A percentile compares a stretch with the other conserved stretches of the same genome.
Evolutionary conservation across 306 rosid genomes (phyloP).

Genomic region (Acacia confusa): DNA sequence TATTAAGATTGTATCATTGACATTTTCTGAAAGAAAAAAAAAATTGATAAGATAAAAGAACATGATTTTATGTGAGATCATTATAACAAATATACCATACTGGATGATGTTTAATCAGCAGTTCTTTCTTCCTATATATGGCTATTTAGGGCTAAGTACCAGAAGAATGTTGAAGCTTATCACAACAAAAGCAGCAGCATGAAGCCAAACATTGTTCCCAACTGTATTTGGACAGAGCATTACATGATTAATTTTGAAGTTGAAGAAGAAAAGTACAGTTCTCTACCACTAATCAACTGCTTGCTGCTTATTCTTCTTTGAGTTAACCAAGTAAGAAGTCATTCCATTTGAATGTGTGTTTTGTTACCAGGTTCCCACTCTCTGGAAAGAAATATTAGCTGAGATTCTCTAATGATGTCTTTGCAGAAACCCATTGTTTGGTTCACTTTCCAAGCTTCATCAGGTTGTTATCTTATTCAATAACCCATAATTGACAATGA

Average conservation of each 20-base stretch:
- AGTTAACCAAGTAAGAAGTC: constrained; percentile 17
- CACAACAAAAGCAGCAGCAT: constrained; percentile 84
- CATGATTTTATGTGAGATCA: constrained; percentile 18
- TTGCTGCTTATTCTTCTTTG: constrained; percentile 27
- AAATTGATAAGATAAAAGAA: too few relatives aligned
- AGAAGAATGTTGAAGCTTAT: constrained; percentile 96
- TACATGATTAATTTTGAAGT: constrained; percentile 94
- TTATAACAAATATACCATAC: constrained; percentile 4
- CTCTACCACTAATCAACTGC: constrained; percentile 21
- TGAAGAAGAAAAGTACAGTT: constrained; percentile 91
- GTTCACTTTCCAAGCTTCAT: constrained; percentile 97
- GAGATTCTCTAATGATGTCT: constrained; percentile 70
- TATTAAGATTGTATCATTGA: too few relatives aligned
- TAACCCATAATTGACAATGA: constrained; percentile 24
- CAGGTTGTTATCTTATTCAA: constrained; percentile 57
- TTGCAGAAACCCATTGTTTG: constrained; percentile 87
- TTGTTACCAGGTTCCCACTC: constrained; percentile 76
- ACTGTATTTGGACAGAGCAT: constrained; percentile 94
- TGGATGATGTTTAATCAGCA: constrained; percentile 26
- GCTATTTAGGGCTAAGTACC: constrained; percentile 85
- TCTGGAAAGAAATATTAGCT: constrained; percentile 95
- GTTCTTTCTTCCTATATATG: not conserved
- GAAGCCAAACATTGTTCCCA: constrained; percentile 98
- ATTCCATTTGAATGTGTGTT: constrained; percentile 28
- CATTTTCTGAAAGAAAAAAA: too few relatives aligned